phyloP scores from a whole-genome alignment of 2,329 filamentous ascomycete species.

The Neopestalotiopsis clavispora region DNA sequence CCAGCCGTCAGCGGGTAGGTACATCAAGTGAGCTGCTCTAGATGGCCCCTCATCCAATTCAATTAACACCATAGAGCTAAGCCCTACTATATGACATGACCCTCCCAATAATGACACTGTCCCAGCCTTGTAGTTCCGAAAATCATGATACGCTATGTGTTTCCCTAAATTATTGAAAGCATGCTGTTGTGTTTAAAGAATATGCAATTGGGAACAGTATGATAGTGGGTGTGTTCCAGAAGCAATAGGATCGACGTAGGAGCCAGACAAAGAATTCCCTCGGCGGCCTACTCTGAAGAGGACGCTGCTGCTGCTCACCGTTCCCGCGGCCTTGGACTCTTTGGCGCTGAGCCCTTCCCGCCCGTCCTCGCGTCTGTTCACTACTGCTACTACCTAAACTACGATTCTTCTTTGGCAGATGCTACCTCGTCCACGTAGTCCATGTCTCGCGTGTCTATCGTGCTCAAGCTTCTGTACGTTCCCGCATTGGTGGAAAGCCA shows the following conservation, averaged over 20 bases:
- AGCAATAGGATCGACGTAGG: constrained; percentile 1
- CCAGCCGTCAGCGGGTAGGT: neutral
- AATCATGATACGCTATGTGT: neutral
- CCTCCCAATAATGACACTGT: neutral
- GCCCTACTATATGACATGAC: neutral
- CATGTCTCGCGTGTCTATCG: neutral
- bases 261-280: neutral
- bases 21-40: neutral
- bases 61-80: neutral
- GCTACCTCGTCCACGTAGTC: constrained; percentile 3
- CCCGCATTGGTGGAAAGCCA: constrained; percentile 14
- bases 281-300: neutral
- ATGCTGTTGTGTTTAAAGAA: neutral
- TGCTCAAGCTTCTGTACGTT: constrained; percentile 2
- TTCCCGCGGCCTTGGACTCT: neutral
- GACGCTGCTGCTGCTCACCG: neutral
- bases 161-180: neutral
- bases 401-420: neutral
- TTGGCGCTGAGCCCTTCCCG: neutral
- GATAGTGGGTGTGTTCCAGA: neutral
- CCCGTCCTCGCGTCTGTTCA: neutral
- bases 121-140: neutral
- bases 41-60: neutral
- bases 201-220: neutral
- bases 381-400: neutral